Conservation (phyloP, 306 rosid species). For the Cucumis melo region DNA sequence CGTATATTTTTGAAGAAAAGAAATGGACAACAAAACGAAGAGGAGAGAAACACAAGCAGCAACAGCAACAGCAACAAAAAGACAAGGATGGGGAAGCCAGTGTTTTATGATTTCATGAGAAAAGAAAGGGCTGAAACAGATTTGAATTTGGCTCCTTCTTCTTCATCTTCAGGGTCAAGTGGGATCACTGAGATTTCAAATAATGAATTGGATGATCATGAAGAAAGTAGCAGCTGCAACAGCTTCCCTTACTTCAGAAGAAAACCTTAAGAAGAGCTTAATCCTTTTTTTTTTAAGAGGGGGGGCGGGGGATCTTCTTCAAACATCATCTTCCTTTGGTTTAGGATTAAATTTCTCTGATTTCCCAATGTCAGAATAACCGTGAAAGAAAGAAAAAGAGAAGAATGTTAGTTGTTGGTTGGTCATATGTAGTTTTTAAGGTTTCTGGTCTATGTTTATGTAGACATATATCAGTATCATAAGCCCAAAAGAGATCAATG, state of each 20-base stretch:
- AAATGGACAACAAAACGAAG: slow-evolving; percentile 31
- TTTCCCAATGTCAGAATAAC: slow-evolving; percentile 20
- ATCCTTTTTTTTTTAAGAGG: neutral
- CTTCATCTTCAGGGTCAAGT: slow-evolving; percentile 48
- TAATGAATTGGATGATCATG: slow-evolving; percentile 45
- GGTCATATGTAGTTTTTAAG: neutral
- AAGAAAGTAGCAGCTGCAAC: slow-evolving; percentile 68
- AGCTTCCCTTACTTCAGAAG: slow-evolving; percentile 30
- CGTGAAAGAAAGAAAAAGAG: slow-evolving; percentile 18
- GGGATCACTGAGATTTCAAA: slow-evolving; percentile 52
- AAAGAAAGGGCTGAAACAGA: slow-evolving; percentile 25
- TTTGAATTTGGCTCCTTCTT: slow-evolving; percentile 27
- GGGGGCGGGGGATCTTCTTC: too few species aligned
- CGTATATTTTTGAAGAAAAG: slow-evolving; percentile 90
- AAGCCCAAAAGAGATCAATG: neutral
- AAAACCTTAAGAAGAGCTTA: slow-evolving; percentile 15
- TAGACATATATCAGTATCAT: neutral
- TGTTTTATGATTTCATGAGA: slow-evolving; percentile 74
- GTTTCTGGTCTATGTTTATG: slow-evolving; percentile 13
- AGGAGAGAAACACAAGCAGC: slow-evolving; percentile 1
- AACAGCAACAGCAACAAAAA: neutral
- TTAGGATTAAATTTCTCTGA: neutral
- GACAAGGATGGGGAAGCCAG: slow-evolving; percentile 23
- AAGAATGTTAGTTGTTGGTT: slow-evolving; percentile 6
- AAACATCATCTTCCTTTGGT: neutral